Evolutionary conservation across 164 flowering plant genomes (phyloP).

Genomic region (Vitis labrusca): DNA sequence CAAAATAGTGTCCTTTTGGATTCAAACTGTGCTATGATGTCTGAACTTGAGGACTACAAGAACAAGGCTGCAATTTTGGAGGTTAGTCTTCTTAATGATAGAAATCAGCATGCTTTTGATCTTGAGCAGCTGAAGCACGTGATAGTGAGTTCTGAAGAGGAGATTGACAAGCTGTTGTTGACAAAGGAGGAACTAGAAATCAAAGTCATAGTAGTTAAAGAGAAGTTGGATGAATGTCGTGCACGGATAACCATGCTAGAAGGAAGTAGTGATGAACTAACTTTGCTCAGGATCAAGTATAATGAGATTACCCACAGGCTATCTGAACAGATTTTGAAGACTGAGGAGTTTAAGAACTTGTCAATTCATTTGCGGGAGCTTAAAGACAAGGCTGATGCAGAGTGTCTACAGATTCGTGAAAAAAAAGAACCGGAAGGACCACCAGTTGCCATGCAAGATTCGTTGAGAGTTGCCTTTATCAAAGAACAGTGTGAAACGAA

Average conservation of each 20-base stretch:
- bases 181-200: conserved; percentile 62
- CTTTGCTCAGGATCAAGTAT: conserved; percentile 37
- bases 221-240: conserved; percentile 52
- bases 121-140: conserved; percentile 39
- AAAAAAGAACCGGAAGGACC: conserved; percentile 58
- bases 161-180: conserved; percentile 38
- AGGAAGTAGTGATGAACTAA: conserved; percentile 35
- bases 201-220: conserved; percentile 41
- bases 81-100: conserved; percentile 19
- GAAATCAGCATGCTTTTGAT: conserved; percentile 30
- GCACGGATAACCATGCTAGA: conserved; percentile 29
- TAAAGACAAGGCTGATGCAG: conserved; percentile 84
- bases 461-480: conserved; percentile 83
- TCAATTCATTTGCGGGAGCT: conserved; percentile 84
- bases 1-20: conserved; percentile 37
- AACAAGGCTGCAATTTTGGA: conserved; percentile 26
- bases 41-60: conserved; percentile 46
- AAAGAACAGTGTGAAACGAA: conserved; percentile 92
- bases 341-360: conserved; percentile 87
- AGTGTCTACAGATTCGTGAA: conserved; percentile 49
- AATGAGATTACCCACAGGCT: conserved; percentile 60
- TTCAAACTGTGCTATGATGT: conserved; percentile 18
- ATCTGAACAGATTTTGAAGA: conserved; percentile 72
- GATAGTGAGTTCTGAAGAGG: conserved; percentile 38
- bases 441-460: conserved; percentile 57